phyloP scores from a whole-genome alignment of 2,329 filamentous ascomycete species.

The Hawksworthiomyces lignivorus region DNA sequence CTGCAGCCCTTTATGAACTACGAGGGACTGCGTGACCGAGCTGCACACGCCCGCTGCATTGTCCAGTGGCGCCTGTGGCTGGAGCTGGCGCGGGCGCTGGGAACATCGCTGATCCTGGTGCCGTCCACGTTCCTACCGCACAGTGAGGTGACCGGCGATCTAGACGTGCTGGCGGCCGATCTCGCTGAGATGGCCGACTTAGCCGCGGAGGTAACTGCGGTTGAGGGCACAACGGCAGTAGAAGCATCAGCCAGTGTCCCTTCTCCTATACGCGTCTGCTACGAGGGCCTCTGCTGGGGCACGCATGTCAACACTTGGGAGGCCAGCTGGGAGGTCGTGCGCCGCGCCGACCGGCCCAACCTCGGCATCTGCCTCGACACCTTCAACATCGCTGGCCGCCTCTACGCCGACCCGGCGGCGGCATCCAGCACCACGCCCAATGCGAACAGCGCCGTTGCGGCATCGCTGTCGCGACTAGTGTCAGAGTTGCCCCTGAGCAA shows the following conservation, averaged over 20 bases:
- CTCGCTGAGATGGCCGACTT: constrained; percentile 24
- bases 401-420: constrained; percentile 48
- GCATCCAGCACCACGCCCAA: constrained; percentile 32
- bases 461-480: constrained; percentile 38
- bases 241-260: constrained; percentile 10
- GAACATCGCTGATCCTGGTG: too few species aligned
- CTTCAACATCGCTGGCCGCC: constrained; percentile 52
- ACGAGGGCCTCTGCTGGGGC: constrained; percentile 54
- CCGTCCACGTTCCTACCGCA: too few species aligned
- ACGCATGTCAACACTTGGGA: constrained; percentile 55
- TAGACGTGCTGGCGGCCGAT: constrained; percentile 42
- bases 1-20: constrained; percentile 59
- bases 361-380: constrained; percentile 57
- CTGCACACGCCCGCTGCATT: too few species aligned
- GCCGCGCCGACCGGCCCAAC: constrained; percentile 45
- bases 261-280: constrained; percentile 53
- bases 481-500: constrained; percentile 40
- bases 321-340: constrained; percentile 46
- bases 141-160: too few species aligned
- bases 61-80: too few species aligned
- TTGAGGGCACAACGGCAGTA: too few species aligned
- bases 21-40: constrained; percentile 52
- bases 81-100: too few species aligned
- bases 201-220: too few species aligned
- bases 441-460: constrained; percentile 37